A percentile compares a stretch with the other conserved stretches of the same genome.
These are phyloP conservation scores for Leucocoprinus birnbaumii DNA, from an alignment of 768 basidiomycete genomes.

Conservation along the genomic window DNA sequence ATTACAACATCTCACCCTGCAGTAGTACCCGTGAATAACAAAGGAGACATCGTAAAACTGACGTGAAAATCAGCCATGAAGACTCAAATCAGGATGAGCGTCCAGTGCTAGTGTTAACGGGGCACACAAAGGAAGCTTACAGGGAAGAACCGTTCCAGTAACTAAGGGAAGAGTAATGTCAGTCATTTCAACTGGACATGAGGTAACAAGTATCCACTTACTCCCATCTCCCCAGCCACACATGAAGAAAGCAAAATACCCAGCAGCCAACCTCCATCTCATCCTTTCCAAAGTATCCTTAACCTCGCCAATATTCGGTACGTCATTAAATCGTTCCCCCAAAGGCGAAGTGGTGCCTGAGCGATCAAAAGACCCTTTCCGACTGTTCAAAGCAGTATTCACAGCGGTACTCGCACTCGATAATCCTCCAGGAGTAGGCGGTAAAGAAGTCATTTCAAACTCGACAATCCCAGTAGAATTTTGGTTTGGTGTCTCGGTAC, in stretches of 20 bases:
- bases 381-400: constrained; percentile 18
- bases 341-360: neutral
- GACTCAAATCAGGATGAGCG: constrained; percentile 27
- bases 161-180: constrained; percentile 29
- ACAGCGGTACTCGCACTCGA: constrained; percentile 18
- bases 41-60: constrained; percentile 46
- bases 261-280: constrained; percentile 39
- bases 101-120: too few species aligned
- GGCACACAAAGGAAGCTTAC: constrained; percentile 27
- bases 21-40: constrained; percentile 48
- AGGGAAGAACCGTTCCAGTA: constrained; percentile 54
- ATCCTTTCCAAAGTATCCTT: constrained; percentile 22
- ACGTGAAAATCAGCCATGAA: constrained; percentile 48
- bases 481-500: constrained; percentile 28
- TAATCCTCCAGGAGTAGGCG: constrained; percentile 19
- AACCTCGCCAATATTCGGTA: neutral
- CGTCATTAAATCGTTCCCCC: neutral
- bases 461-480: constrained; percentile 19
- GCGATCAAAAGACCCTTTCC: constrained; percentile 22
- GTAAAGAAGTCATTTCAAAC: constrained; percentile 8
- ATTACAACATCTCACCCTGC: constrained; percentile 37
- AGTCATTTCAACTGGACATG: neutral
- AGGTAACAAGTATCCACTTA: constrained; percentile 12
- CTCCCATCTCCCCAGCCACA: constrained; percentile 56
- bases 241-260: constrained; percentile 42